Evolutionary conservation across 106 monocot species (phyloP).

Genomic region (Dactylorhiza incarnata): DNA sequence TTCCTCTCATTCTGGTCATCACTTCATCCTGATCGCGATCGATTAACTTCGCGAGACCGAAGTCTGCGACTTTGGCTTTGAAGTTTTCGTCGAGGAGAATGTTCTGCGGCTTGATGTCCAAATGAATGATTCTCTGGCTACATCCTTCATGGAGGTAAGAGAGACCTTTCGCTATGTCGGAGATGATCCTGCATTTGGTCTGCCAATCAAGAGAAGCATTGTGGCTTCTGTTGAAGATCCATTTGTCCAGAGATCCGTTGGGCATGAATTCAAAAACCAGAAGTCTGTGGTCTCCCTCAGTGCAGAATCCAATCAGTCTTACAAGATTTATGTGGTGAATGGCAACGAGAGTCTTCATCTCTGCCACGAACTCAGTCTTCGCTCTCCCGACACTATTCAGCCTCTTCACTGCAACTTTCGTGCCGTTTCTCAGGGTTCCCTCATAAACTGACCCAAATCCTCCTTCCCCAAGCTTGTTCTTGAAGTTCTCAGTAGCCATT

Average conservation of each 20-base stretch:
- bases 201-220: conserved; percentile 9
- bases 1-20: conserved; percentile 21
- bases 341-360: conserved; percentile 9
- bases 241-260: conserved; percentile 30
- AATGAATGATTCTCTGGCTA: conserved; percentile 10
- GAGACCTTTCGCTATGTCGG: conserved; percentile 13
- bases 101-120: conserved; percentile 25
- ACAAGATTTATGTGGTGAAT: conserved; percentile 41
- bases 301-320: conserved; percentile 19
- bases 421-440: conserved; percentile 10
- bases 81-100: conserved; percentile 20
- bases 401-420: conserved; percentile 7
- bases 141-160: conserved; percentile 23
- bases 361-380: conserved; percentile 18
- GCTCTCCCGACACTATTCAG: conserved; percentile 5
- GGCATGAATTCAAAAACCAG: conserved; percentile 26
- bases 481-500: conserved; percentile 1
- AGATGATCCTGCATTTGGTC: conserved; percentile 11
- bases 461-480: conserved; percentile 5
- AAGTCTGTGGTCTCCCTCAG: conserved; percentile 13
- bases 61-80: conserved; percentile 14
- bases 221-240: conserved; percentile 19
- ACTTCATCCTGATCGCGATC: conserved; percentile 12
- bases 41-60: conserved; percentile 15
- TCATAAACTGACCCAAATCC: conserved; percentile 14